These are phyloP conservation scores for Mycosarcoma mackinlayi DNA, from an alignment of 1,284 basidiomycete species.

Conservation along the genomic window DNA sequence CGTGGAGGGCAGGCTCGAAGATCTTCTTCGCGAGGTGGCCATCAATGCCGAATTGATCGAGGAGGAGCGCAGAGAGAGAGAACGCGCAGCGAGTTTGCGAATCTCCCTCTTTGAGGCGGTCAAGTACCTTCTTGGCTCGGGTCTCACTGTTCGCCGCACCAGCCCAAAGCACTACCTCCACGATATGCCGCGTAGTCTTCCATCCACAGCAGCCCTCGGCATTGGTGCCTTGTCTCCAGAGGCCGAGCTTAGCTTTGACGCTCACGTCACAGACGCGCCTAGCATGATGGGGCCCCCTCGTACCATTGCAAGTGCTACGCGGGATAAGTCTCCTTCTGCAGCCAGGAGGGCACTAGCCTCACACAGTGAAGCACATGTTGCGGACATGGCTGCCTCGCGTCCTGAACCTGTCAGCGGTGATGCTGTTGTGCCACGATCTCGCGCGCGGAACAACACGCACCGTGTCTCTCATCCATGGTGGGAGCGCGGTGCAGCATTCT, in stretches of 20 bases:
- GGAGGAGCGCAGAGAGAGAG: constrained; percentile 58
- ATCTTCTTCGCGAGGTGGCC: constrained; percentile 60
- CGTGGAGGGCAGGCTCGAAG: constrained; percentile 61
- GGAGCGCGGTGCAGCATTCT: constrained; percentile 48
- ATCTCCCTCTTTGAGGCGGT: constrained; percentile 55
- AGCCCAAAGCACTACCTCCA: constrained; percentile 43
- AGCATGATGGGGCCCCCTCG: constrained; percentile 15
- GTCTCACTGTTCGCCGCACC: constrained; percentile 28
- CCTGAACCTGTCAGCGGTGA: background rate
- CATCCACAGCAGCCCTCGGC: constrained; percentile 43
- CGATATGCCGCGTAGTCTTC: constrained; percentile 47
- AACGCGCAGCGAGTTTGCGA: constrained; percentile 47
- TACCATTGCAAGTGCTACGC: constrained; percentile 1
- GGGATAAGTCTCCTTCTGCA: constrained; percentile 10
- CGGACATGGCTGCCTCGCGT: background rate
- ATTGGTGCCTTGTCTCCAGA: constrained; percentile 26
- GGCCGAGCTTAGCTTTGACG: constrained; percentile 9
- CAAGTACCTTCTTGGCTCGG: constrained; percentile 57
- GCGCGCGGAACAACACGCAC: constrained; percentile 15
- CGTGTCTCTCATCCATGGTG: constrained; percentile 44
- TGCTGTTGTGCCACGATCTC: background rate
- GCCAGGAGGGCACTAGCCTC: background rate
- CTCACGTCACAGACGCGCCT: constrained; percentile 2
- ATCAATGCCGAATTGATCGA: constrained; percentile 66
- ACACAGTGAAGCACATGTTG: background rate